phyloP scores from a whole-genome alignment of 1,284 basidiomycete species.

The Rhodofomes roseus region DNA sequence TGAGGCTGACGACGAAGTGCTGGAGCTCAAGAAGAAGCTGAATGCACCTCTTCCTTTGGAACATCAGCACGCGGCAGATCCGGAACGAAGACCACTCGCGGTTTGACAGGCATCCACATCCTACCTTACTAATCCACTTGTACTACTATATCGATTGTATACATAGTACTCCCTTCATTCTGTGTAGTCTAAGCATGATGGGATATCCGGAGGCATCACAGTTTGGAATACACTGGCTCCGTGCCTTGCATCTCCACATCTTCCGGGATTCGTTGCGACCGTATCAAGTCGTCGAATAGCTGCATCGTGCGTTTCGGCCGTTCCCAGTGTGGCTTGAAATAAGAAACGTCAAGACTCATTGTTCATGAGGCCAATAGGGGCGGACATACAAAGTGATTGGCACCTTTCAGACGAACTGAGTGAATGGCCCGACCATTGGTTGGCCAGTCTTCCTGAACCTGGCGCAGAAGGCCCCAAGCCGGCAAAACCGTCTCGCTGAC shows the following conservation, averaged over 20 bases:
- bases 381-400: slow-evolving; percentile 6
- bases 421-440: background rate
- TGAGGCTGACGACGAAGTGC: background rate
- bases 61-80: background rate
- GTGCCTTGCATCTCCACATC: background rate
- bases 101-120: background rate
- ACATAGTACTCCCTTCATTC: background rate
- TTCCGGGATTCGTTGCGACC: background rate
- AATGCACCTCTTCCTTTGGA: background rate
- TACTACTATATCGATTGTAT: too few species aligned
- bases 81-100: background rate
- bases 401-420: background rate
- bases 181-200: background rate
- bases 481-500: background rate
- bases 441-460: background rate
- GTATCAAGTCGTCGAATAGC: background rate
- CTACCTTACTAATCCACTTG: too few species aligned
- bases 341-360: background rate
- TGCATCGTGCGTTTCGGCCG: background rate
- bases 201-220: background rate
- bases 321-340: background rate
- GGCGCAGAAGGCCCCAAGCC: background rate
- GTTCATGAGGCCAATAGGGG: too few species aligned
- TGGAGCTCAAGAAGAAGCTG: background rate
- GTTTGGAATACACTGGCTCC: background rate